These are phyloP conservation scores for Aspergillus costaricaensis DNA, from an alignment of 2,329 filamentous ascomycete species.

Conservation along the genomic window DNA sequence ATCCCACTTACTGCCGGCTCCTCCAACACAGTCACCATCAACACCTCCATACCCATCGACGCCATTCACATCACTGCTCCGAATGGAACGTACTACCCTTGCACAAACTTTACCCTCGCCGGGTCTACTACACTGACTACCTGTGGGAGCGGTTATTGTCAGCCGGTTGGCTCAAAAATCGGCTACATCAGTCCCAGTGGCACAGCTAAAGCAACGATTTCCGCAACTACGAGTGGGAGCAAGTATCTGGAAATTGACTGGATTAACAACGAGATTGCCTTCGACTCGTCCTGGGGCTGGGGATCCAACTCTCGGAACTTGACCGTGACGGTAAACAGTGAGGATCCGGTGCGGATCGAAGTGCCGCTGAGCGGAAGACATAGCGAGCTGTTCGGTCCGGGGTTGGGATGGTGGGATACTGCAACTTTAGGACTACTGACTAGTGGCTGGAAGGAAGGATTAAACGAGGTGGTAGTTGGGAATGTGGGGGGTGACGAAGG, in stretches of 20 bases:
- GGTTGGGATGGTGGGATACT: conserved; percentile 54
- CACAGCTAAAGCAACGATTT: conserved; percentile 41
- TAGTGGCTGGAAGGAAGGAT: conserved; percentile 49
- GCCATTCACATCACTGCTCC: conserved; percentile 27
- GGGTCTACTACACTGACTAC: conserved; percentile 38
- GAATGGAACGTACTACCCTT: conserved; percentile 45
- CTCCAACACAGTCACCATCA: conserved; percentile 30
- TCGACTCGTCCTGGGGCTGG: conserved; percentile 45
- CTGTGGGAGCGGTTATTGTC: conserved; percentile 45
- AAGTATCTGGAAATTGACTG: conserved; percentile 53
- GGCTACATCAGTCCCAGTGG: conserved; percentile 37
- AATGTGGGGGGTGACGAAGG: conserved; percentile 33
- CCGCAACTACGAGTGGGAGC: conserved; percentile 31
- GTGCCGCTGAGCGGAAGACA: conserved; percentile 49
- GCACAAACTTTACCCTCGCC: conserved; percentile 37
- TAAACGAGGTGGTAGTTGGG: conserved; percentile 39
- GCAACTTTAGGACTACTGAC: conserved; percentile 49
- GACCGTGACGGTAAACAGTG: conserved; percentile 52
- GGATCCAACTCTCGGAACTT: conserved; percentile 55
- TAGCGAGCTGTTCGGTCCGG: conserved; percentile 42
- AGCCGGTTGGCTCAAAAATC: conserved; percentile 49
- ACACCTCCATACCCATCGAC: conserved; percentile 15
- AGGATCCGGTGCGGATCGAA: conserved; percentile 47
- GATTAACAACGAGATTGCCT: conserved; percentile 56
- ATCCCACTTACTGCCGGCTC: conserved; percentile 27